Conservation (phyloP, 1,139 yeast species). For the Candida buenavistaensis region DNA sequence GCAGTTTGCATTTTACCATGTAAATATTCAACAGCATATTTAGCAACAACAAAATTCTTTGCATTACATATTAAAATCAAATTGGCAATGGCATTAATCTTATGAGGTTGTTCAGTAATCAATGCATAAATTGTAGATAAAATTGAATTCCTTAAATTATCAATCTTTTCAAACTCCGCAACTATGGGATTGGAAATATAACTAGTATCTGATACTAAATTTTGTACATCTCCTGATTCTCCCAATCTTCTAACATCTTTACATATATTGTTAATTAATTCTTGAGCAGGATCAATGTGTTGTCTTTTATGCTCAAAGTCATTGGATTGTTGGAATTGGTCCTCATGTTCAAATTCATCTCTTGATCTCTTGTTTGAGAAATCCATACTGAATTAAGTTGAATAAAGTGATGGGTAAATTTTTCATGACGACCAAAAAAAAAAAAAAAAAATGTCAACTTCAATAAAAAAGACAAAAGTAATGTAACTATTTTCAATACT, state of each 20-base stretch:
- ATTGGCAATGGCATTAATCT: conserved; percentile 70
- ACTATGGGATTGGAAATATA: conserved; percentile 66
- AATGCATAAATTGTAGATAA: conserved; percentile 68
- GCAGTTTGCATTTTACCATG: conserved; percentile 61
- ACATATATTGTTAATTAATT: conserved; percentile 43
- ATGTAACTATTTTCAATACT: no score
- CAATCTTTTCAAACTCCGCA: conserved; percentile 68
- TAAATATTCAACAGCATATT: conserved; percentile 66
- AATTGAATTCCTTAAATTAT: conserved; percentile 58
- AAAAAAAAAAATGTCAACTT: no score
- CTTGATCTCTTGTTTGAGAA: conserved; percentile 33
- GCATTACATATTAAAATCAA: conserved; percentile 69
- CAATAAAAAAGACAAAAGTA: no score
- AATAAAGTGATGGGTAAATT: neutral
- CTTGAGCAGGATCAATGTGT: conserved; percentile 43
- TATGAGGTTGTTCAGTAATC: conserved; percentile 87
- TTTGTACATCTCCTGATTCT: conserved; percentile 53
- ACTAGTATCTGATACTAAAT: conserved; percentile 64
- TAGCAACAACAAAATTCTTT: conserved; percentile 66
- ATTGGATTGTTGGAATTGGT: conserved; percentile 10
- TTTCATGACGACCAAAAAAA: no score
- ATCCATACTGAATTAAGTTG: conserved; percentile 5
- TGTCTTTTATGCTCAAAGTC: conserved; percentile 30
- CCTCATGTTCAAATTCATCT: conserved; percentile 36
- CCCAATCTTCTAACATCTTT: conserved; percentile 67